A percentile compares a stretch with the other conserved stretches of the same genome.
Evolutionary conservation across 2,329 filamentous ascomycete species (phyloP).

Genomic region (Colletotrichum australisinense): DNA sequence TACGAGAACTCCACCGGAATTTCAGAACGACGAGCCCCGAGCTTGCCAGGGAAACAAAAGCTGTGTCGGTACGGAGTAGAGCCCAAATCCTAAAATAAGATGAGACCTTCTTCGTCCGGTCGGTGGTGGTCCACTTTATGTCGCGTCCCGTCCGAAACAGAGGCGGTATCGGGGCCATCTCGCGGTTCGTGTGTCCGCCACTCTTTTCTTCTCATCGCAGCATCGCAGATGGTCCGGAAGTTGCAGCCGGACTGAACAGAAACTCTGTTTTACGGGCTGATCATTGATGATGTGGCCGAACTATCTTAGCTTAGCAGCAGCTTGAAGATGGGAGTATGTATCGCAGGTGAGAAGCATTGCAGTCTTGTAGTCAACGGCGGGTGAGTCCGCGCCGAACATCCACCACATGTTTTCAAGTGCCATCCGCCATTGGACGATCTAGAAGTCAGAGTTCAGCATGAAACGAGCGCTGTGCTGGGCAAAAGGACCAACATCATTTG

Average conservation of each 20-base stretch:
- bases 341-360: not conserved
- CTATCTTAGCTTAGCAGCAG: not conserved
- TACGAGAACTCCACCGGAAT: not conserved
- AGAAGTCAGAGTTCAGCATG: not conserved
- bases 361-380: not conserved
- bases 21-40: not conserved
- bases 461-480: not conserved
- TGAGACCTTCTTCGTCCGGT: conserved; percentile 14
- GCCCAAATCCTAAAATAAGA: conserved; percentile 1
- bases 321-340: too few relatives aligned
- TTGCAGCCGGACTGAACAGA: not conserved
- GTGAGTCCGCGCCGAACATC: not conserved
- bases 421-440: conserved; percentile 12
- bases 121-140: not conserved
- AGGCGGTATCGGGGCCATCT: conserved; percentile 16
- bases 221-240: not conserved
- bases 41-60: not conserved
- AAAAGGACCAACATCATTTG: not conserved
- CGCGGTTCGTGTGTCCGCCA: not conserved
- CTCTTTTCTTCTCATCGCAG: not conserved
- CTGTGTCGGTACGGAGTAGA: not conserved
- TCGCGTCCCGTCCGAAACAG: conserved; percentile 22
- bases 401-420: not conserved
- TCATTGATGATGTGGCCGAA: not conserved
- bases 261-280: conserved; percentile 5